These are phyloP conservation scores for Mortierella sp. DNA, from an alignment of 371 early-diverging fungal genomes.

Conservation along the genomic window DNA sequence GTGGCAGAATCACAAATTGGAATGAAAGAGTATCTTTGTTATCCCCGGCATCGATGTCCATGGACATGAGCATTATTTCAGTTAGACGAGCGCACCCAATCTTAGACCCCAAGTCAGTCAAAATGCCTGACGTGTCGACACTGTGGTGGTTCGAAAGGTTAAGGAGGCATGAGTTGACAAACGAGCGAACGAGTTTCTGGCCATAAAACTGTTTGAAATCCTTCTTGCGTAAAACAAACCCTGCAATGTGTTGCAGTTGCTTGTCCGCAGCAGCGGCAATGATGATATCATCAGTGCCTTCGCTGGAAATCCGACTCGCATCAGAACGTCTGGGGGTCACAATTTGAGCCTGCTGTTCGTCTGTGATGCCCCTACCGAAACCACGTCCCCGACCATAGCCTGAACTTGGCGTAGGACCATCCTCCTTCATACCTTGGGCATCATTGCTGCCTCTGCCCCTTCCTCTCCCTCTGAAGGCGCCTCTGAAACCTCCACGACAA, in stretches of 20 bases:
- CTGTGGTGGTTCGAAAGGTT: constrained; percentile 56
- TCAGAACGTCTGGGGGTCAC: constrained; percentile 3
- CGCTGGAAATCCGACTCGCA: constrained; percentile 32
- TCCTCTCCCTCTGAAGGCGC: not conserved
- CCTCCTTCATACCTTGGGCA: not conserved
- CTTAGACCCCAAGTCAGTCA: constrained; percentile 19
- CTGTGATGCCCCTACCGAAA: constrained; percentile 8
- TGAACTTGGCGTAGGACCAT: not conserved
- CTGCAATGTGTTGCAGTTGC: constrained; percentile 21
- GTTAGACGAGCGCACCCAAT: constrained; percentile 18
- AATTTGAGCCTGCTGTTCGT: constrained; percentile 17
- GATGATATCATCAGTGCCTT: constrained; percentile 53
- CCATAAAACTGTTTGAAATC: constrained; percentile 12
- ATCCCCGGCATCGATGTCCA: constrained; percentile 27
- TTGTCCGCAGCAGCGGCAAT: constrained; percentile 17
- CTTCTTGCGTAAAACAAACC: constrained; percentile 12
- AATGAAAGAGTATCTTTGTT: constrained; percentile 29
- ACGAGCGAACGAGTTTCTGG: constrained; percentile 18
- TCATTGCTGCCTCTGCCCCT: constrained; percentile 2
- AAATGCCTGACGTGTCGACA: constrained; percentile 40
- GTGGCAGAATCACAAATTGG: constrained; percentile 50
- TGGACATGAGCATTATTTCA: constrained; percentile 28
- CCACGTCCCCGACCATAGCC: not conserved
- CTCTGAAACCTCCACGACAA: not conserved
- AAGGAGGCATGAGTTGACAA: constrained; percentile 49